A percentile compares a stretch with the other conserved stretches of the same genome.
Evolutionary conservation across 2,329 filamentous ascomycete genomes (phyloP).

Genomic region (Sclerotinia borealis): DNA sequence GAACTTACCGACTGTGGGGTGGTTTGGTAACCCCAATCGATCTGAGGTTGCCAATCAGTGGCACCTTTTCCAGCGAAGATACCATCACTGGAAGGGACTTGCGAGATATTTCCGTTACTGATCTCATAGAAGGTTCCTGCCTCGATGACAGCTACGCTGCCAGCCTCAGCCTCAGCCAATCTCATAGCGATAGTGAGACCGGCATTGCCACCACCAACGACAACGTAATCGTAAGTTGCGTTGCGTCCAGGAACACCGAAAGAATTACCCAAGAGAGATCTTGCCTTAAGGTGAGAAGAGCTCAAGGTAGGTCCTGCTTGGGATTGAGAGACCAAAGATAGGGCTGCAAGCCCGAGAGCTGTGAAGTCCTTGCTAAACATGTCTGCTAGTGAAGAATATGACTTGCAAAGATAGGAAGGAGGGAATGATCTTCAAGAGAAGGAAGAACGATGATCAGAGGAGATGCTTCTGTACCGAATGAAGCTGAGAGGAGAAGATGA

Average conservation of each 20-base stretch:
- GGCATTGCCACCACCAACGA: constrained; percentile 15
- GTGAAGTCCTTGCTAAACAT: constrained; percentile 12
- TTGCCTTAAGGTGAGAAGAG: constrained; percentile 5
- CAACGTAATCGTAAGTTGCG: constrained; percentile 15
- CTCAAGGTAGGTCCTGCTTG: not conserved
- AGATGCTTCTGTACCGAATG: not conserved
- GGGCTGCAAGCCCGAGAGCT: constrained; percentile 1
- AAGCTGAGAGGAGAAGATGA: not conserved
- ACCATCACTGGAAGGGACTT: constrained; percentile 6
- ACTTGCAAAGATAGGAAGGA: not conserved
- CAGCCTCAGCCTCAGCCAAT: constrained; percentile 1
- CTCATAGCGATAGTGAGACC: constrained; percentile 12
- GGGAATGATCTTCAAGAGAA: not conserved
- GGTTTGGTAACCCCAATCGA: constrained; percentile 32
- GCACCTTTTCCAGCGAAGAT: constrained; percentile 3
- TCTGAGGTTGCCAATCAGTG: constrained; percentile 14
- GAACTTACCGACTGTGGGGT: constrained; percentile 23
- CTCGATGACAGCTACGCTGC: constrained; percentile 14
- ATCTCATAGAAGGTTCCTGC: constrained; percentile 14
- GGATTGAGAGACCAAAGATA: constrained; percentile 4
- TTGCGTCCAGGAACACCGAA: constrained; percentile 11
- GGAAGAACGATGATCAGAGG: not conserved
- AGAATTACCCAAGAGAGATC: constrained; percentile 7
- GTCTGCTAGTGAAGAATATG: not conserved
- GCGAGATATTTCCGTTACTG: constrained; percentile 11